These are phyloP conservation scores for Neonectria magnoliae DNA, from an alignment of 2,329 filamentous ascomycete genomes.

Conservation along the genomic window DNA sequence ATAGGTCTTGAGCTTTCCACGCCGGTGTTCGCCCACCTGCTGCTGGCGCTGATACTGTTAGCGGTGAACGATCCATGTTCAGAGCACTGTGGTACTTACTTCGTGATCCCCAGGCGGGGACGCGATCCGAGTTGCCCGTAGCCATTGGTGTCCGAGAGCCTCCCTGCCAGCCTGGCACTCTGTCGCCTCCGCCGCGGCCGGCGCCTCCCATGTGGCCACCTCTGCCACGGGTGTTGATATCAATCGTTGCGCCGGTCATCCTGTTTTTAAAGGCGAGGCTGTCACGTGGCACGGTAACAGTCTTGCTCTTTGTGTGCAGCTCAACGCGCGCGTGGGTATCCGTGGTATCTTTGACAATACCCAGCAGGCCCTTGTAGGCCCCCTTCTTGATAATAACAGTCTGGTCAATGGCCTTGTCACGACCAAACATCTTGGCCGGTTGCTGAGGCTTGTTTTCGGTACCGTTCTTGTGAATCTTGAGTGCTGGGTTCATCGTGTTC, in stretches of 20 bases:
- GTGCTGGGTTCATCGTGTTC: constrained; percentile 89
- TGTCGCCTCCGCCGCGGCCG: constrained; percentile 58
- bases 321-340: constrained; percentile 89
- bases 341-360: constrained; percentile 95
- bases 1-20: constrained; percentile 64
- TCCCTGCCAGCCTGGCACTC: constrained; percentile 67
- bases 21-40: constrained; percentile 70
- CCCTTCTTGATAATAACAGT: constrained; percentile 90
- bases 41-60: constrained; percentile 61
- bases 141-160: constrained; percentile 76
- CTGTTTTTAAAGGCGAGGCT: constrained; percentile 88
- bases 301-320: constrained; percentile 93
- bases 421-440: constrained; percentile 80
- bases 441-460: constrained; percentile 60
- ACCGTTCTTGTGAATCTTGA: constrained; percentile 74
- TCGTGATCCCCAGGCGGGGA: constrained; percentile 79
- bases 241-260: constrained; percentile 80
- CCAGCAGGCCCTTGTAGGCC: constrained; percentile 89
- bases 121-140: constrained; percentile 69
- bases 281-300: constrained; percentile 83
- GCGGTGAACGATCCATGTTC: constrained; percentile 10
- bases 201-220: constrained; percentile 54
- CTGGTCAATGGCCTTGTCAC: constrained; percentile 88
- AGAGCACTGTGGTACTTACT: constrained; percentile 62
- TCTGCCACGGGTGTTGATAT: constrained; percentile 67